Evolutionary conservation across 768 basidiomycete genomes (phyloP), one percentile per base, ranked within the genome.

Genomic region (Lactarius psammicola): DNA sequence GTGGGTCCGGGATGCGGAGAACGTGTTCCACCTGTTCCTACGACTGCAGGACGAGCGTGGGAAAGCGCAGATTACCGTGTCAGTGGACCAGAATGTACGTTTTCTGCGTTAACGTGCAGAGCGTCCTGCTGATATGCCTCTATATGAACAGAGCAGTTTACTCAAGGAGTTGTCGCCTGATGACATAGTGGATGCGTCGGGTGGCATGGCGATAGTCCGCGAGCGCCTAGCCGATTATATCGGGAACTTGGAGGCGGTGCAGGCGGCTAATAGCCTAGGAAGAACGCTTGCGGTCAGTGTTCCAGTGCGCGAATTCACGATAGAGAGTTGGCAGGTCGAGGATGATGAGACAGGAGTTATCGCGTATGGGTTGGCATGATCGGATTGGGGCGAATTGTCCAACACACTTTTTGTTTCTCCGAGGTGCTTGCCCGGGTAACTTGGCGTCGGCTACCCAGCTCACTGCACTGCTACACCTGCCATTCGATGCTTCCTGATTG

Each of bases 61-160:
- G 6, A 26, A 46, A 2, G 61, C 58, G 7, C 63, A 65, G 59
- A 46, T 70, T 15, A 60, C 55, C n/a, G 69, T 61, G 28, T 26
- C 40, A 0, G 68, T 69, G 3, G 69, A 70, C 18, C 59, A 69
- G 42, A 65, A 66, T 8, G 69, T 69, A 46, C 26, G 69, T 42
- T 2, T 28, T 31, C 51, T n/a, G 13, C n/a, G 7, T 51, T 9
- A 17, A 26, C 7, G 2, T 42, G 8, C 10, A 46, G 1, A 36
- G n/a, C 38, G 31, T 18, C 23, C 65, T 31, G n/a, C 42, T 44
- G 42, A 56, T 40, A 3, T 42, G 4, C 23, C 6, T 34, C 23
- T 15, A 23, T 51, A 9, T 18, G 33, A 57, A 10, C 62, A 70
- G 69, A 69, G 68, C 36, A 38, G 49, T 11, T 26, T 60, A 36